These are phyloP conservation scores for Fraxinus excelsior DNA, from an alignment of 257 asterid genomes.

Conservation along the genomic window DNA sequence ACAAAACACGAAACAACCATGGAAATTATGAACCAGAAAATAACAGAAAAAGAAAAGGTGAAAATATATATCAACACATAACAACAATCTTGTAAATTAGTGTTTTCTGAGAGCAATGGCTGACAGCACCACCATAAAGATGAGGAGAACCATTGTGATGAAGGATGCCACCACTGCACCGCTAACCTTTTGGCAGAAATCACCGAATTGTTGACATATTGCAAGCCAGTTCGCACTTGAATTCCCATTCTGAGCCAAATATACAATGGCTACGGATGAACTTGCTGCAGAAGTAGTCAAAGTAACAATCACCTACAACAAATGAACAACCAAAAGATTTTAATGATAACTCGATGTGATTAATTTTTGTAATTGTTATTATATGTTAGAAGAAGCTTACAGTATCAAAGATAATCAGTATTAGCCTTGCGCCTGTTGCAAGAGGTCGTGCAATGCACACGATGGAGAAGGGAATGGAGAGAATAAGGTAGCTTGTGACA, in stretches of 20 bases:
- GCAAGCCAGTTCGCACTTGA: constrained; percentile 64
- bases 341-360: no score
- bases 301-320: no score
- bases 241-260: constrained; percentile 71
- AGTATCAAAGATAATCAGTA: constrained; percentile 33
- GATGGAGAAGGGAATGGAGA: constrained; percentile 46
- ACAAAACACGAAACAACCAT: not conserved
- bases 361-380: not conserved
- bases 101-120: constrained; percentile 42
- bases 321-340: no score
- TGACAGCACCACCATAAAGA: constrained; percentile 42
- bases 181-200: constrained; percentile 55
- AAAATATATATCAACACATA: not conserved
- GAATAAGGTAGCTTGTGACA: constrained; percentile 39
- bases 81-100: not conserved
- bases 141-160: constrained; percentile 41
- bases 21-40: not conserved
- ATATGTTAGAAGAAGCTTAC: constrained; percentile 22
- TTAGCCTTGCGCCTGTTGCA: constrained; percentile 9
- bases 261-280: constrained; percentile 14
- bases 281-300: no score
- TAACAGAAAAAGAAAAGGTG: no score
- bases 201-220: constrained; percentile 59
- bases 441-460: constrained; percentile 23
- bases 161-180: constrained; percentile 61